These are phyloP conservation scores for Sporothrix brasiliensis DNA, from an alignment of 2,329 filamentous ascomycete genomes.

Conservation along the genomic window DNA sequence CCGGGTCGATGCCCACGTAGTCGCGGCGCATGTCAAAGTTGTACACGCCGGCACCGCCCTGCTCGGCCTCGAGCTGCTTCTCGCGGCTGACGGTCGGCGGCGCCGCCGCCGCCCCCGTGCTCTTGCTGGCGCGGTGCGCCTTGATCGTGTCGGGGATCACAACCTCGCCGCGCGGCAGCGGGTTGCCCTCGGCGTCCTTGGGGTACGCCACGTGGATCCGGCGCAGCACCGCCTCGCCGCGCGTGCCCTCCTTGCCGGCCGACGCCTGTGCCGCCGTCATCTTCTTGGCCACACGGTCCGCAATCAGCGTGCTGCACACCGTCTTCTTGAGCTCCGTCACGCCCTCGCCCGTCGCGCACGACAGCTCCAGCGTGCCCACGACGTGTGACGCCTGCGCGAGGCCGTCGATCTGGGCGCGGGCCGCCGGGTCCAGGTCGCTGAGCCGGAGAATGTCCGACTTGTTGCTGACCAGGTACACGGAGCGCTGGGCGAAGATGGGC, in stretches of 20 bases:
- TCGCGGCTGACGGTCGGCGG: neutral
- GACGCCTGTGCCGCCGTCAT: conserved; percentile 85
- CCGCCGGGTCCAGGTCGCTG: conserved; percentile 80
- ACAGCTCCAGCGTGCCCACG: conserved; percentile 89
- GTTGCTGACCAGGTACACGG: conserved; percentile 96
- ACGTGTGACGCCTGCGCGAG: conserved; percentile 61
- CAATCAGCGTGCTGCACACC: conserved; percentile 88
- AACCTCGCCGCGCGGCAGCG: conserved; percentile 65
- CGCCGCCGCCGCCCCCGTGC: neutral
- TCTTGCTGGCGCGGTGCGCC: conserved; percentile 55
- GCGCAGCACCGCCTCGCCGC: conserved; percentile 86
- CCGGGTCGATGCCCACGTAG: conserved; percentile 82
- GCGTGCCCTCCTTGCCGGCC: conserved; percentile 73
- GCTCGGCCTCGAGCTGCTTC: conserved; percentile 70
- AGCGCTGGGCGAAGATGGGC: conserved; percentile 94
- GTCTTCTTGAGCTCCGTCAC: conserved; percentile 94
- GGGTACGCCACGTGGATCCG: conserved; percentile 98
- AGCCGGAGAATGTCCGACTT: conserved; percentile 93
- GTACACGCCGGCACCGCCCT: conserved; percentile 94
- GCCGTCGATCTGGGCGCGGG: conserved; percentile 56
- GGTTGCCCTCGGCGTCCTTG: conserved; percentile 31
- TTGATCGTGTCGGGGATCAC: conserved; percentile 87
- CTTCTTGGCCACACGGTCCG: conserved; percentile 92
- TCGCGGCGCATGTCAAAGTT: conserved; percentile 89
- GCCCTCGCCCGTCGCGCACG: conserved; percentile 92